Conservation (phyloP, 75 land plant species). For the Picea sitchensis region DNA sequence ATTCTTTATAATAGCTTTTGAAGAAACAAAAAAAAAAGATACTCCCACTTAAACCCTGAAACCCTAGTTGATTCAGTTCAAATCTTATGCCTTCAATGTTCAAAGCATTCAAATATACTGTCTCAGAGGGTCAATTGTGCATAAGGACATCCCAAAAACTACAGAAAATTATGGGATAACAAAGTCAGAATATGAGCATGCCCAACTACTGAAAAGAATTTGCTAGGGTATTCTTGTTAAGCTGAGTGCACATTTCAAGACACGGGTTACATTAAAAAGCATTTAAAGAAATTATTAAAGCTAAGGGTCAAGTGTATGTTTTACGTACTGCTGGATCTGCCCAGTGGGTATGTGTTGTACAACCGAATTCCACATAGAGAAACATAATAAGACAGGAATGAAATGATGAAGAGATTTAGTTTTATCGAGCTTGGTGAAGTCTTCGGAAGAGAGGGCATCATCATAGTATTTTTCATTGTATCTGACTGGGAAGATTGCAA, state of each 20-base stretch:
- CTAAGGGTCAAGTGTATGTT: no score
- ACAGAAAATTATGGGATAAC: background rate
- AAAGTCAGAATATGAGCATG: background rate
- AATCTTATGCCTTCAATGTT: background rate
- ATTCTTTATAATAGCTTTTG: no score
- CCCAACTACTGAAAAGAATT: background rate
- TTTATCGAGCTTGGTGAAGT: conserved; percentile 90
- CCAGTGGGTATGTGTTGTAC: background rate
- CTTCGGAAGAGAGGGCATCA: conserved; percentile 87
- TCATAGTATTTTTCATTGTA: conserved; percentile 96
- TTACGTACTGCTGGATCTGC: no score
- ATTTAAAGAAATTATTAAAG: background rate
- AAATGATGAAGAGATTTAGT: background rate
- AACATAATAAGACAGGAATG: background rate
- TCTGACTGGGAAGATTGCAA: conserved; percentile 88
- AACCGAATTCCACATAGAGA: background rate
- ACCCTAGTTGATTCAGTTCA: background rate
- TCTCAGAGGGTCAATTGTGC: background rate
- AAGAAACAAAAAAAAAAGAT: no score
- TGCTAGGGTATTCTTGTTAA: no score
- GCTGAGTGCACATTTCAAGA: background rate
- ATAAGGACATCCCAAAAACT: background rate
- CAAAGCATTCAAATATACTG: background rate
- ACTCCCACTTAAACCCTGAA: background rate
- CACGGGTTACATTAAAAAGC: background rate